Conservation (phyloP, 1,284 basidiomycete species). For the Sutorius eximius region DNA sequence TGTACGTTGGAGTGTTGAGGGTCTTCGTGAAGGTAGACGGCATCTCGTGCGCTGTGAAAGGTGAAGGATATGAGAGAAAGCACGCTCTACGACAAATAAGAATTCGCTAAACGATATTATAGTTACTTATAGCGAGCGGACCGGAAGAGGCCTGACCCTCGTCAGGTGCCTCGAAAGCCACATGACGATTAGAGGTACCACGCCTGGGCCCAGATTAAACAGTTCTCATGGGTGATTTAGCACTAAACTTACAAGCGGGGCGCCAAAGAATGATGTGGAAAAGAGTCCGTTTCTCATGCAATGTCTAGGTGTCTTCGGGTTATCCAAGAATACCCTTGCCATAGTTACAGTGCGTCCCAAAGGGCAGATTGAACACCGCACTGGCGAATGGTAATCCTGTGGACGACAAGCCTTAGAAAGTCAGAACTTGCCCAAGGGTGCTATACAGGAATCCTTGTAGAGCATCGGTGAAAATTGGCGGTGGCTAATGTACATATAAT, state of each 20-base stretch:
- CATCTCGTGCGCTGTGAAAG: constrained; percentile 8
- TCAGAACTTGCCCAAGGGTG: too few relatives aligned
- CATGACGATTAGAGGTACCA: not conserved
- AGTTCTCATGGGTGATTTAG: not conserved
- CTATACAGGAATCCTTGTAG: too few relatives aligned
- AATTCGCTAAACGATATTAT: not conserved
- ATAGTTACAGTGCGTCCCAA: too few relatives aligned
- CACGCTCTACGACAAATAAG: not conserved
- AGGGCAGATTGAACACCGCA: too few relatives aligned
- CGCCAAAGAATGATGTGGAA: not conserved
- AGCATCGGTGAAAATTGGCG: too few relatives aligned
- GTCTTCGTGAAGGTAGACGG: constrained; percentile 21
- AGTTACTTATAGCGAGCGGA: constrained; percentile 5
- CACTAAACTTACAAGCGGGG: not conserved
- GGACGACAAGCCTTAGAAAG: too few relatives aligned
- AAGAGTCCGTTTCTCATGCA: not conserved
- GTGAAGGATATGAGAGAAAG: not conserved
- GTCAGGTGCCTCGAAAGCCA: not conserved
- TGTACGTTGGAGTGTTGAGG: constrained; percentile 27
- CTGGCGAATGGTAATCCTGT: too few relatives aligned
- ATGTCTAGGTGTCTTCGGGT: not conserved
- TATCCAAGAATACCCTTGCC: not conserved
- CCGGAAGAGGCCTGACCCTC: not conserved
- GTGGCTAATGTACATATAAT: too few relatives aligned
- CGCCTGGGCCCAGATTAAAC: not conserved